These are phyloP conservation scores for Nicotiana otophora DNA, from an alignment of 257 asterid species.

Conservation along the genomic window DNA sequence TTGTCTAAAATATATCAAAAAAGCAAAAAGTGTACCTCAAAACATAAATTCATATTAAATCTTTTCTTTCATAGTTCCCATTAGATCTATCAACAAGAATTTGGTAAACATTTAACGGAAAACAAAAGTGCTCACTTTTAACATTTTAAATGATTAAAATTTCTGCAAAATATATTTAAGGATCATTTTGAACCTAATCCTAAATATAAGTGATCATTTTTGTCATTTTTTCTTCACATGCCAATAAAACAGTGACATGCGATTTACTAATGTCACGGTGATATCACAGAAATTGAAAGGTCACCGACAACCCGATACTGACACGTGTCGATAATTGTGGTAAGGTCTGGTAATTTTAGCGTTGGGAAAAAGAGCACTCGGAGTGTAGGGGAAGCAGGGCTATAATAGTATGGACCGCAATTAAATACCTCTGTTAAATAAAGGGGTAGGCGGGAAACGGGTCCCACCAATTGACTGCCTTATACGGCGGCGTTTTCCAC, in stretches of 20 bases:
- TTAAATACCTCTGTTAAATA: not conserved
- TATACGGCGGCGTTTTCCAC: not conserved
- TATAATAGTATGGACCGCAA: not conserved
- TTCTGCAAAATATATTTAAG: too few species aligned
- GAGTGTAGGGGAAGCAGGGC: not conserved
- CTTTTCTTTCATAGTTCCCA: too few species aligned
- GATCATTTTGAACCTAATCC: too few species aligned
- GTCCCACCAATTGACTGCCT: not conserved
- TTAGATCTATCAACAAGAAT: too few species aligned
- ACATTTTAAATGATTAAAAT: too few species aligned
- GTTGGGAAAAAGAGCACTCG: not conserved
- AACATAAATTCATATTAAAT: too few species aligned
- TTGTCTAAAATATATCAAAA: too few species aligned
- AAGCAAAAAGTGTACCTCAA: too few species aligned
- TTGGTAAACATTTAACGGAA: too few species aligned
- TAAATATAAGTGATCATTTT: too few species aligned
- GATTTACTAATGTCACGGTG: not conserved
- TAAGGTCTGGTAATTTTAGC: not conserved
- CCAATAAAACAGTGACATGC: not conserved
- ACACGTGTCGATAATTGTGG: not conserved
- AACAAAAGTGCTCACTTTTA: too few species aligned
- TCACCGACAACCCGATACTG: not conserved
- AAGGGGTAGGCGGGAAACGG: not conserved
- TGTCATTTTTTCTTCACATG: not conserved
- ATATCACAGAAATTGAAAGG: not conserved